A percentile compares a stretch with the other conserved stretches of the same genome.
These are phyloP conservation scores for Blepharisma undulans DNA, from an alignment of 169 alveolate species.

Conservation along the genomic window DNA sequence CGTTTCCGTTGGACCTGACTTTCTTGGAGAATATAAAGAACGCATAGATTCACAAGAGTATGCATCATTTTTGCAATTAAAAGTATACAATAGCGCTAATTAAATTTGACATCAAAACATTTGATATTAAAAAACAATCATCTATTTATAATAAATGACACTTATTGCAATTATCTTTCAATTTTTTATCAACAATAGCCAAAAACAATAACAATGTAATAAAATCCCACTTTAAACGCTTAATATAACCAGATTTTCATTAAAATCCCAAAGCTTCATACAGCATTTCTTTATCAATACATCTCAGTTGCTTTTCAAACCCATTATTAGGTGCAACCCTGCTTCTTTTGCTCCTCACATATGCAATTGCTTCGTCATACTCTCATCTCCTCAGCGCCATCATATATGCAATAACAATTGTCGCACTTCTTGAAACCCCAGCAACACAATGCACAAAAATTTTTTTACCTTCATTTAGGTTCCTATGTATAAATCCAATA, in stretches of 20 bases:
- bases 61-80: neutral
- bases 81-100: neutral
- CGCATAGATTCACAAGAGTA: neutral
- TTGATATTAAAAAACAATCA: neutral
- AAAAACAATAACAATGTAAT: no score
- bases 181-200: no score
- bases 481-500: conserved; percentile 58
- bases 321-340: conserved; percentile 69
- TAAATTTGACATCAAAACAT: no score
- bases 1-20: neutral
- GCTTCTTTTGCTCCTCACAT: conserved; percentile 45
- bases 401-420: conserved; percentile 40
- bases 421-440: conserved; percentile 61
- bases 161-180: no score
- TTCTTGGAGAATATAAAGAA: neutral
- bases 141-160: no score
- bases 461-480: conserved; percentile 36
- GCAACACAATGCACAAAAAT: conserved; percentile 58
- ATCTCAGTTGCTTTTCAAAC: conserved; percentile 57
- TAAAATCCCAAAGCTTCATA: neutral
- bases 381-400: conserved; percentile 30
- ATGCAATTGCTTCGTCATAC: conserved; percentile 58
- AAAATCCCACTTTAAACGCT: no score
- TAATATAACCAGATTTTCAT: no score
- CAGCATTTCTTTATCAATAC: neutral